phyloP scores from a whole-genome alignment of 2,329 filamentous ascomycete genomes.

The Trichoderma guizhouense region DNA sequence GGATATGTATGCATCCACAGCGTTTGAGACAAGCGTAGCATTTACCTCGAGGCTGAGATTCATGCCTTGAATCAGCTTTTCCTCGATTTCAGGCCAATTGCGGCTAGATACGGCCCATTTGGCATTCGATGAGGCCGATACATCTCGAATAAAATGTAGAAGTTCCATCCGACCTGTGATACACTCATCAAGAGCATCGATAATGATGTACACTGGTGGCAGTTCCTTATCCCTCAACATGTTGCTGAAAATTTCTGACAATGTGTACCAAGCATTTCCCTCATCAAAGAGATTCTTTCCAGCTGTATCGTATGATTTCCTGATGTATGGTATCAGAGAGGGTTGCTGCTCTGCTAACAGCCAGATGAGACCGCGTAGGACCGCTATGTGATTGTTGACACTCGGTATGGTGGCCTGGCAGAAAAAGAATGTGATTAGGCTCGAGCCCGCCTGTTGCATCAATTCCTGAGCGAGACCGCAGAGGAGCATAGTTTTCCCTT shows the following conservation, averaged over 20 bases:
- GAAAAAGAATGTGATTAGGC: conserved; percentile 19
- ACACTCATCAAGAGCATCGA: conserved; percentile 47
- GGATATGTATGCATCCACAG: neutral
- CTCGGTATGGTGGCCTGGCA: conserved; percentile 24
- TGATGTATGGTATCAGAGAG: conserved; percentile 34
- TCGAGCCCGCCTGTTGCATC: neutral
- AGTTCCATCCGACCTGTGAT: conserved; percentile 32
- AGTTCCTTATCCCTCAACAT: conserved; percentile 38
- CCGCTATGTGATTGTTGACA: conserved; percentile 38
- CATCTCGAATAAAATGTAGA: conserved; percentile 35
- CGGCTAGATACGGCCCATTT: conserved; percentile 16
- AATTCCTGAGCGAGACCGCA: conserved; percentile 32
- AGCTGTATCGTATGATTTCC: conserved; percentile 31
- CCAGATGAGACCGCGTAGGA: conserved; percentile 43
- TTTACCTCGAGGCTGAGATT: neutral
- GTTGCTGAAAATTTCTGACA: conserved; percentile 37
- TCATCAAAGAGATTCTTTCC: conserved; percentile 40
- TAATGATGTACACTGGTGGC: conserved; percentile 32
- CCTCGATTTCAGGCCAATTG: conserved; percentile 17
- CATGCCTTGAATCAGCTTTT: neutral
- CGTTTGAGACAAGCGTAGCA: neutral
- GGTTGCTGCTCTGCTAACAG: conserved; percentile 35
- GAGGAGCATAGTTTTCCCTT: conserved; percentile 45
- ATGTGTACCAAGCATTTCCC: conserved; percentile 33
- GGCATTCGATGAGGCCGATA: conserved; percentile 6